Conservation (phyloP, 1,139 yeast species). For the Yamadazyma sp. region DNA sequence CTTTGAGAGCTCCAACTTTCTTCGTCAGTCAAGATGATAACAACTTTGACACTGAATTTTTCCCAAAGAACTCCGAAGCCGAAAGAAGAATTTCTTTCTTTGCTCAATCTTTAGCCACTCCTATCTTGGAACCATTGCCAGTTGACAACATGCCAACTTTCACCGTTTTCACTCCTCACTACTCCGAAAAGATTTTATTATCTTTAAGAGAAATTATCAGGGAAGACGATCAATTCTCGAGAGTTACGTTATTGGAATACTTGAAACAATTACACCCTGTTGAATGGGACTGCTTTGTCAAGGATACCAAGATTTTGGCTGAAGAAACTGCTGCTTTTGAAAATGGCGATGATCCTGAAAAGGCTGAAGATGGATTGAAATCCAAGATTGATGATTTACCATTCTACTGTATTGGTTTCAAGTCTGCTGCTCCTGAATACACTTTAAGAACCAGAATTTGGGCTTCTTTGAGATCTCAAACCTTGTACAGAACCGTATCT, state of each 20-base stretch:
- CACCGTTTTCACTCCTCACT: slow-evolving; percentile 96
- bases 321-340: slow-evolving; percentile 93
- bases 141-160: slow-evolving; percentile 99
- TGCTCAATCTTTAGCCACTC: slow-evolving; percentile 97
- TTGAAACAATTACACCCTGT: slow-evolving; percentile 97
- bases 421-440: slow-evolving; percentile 98
- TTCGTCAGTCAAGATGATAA: slow-evolving; percentile 97
- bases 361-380: slow-evolving; percentile 69
- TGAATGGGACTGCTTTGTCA: slow-evolving; percentile 99
- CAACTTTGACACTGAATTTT: slow-evolving; percentile 90
- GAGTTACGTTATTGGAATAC: slow-evolving; percentile 94
- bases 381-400: slow-evolving; percentile 96
- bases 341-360: slow-evolving; percentile 66
- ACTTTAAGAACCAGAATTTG: slow-evolving; percentile 97
- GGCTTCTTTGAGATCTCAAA: slow-evolving; percentile 98
- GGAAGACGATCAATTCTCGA: slow-evolving; percentile 97
- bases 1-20: slow-evolving; percentile 97
- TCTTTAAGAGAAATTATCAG: slow-evolving; percentile 96
- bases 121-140: slow-evolving; percentile 97
- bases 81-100: slow-evolving; percentile 99
- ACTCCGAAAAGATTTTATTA: slow-evolving; percentile 91
- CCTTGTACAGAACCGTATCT: slow-evolving; percentile 96
- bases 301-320: slow-evolving; percentile 96
- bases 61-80: slow-evolving; percentile 96
- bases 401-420: slow-evolving; percentile 98